Evolutionary conservation across 176 grass and related monocot species (phyloP), one percentile per base, ranked within the genome.

Genomic region (Pontederia crassipes): DNA sequence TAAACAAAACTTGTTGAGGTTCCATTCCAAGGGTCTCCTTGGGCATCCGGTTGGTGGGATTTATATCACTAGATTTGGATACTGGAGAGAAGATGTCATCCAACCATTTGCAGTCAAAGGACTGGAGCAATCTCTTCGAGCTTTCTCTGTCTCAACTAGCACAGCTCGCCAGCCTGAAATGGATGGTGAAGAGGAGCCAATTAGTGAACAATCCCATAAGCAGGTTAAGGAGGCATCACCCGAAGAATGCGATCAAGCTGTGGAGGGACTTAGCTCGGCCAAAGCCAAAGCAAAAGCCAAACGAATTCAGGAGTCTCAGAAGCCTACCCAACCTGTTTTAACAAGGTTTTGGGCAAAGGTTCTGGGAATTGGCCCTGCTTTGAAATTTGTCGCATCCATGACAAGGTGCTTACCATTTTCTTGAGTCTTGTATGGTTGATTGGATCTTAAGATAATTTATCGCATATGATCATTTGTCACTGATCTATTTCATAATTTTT

Each of bases 211-310:
- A 53, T 80, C 80, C 49, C 75, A 64, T 60, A 79, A 74, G 51
- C 75, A 88, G 59, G 46, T 65, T 40, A 85, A 81, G 59, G 92
- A 97, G 64, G 76, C 84, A 49, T 91, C 84, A 15, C 87, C 93
- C 2, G 87, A 97, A 77, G 76, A 97, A 67, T 97, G 87, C 68
- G 87, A 91, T 72, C 87, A 91, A 56, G 87, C 92, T 28, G 87
- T 97, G n/a, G 87, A 97, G 86, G 87, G 81, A n/a, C 75, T 88
- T 55, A 91, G 83, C 70, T 83, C 81, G 54, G 83, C 83, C 68
- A 97, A 88, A 77, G 83, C 87, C 24, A 90, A 97, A 69, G 92
- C 76, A 8, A 91, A 88, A 78, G 84, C 84, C 50, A 97, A 85
- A 52, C 74, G 74, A 64, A 76, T 76, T 71, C 85, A 88, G 60